Conservation (phyloP, 2,329 filamentous ascomycete species). For the Delphinella strobiligena region DNA sequence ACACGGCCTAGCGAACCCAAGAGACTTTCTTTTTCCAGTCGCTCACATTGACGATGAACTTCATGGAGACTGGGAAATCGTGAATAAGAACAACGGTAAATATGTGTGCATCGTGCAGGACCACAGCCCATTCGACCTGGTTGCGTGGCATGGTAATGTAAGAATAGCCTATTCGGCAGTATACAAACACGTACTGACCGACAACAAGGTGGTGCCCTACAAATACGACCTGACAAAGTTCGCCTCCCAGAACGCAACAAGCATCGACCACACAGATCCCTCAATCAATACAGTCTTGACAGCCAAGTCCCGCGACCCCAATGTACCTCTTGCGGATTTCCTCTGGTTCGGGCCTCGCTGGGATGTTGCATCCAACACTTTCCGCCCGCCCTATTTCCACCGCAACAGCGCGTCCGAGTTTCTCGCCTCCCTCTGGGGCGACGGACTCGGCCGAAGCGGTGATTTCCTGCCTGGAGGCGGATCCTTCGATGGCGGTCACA, state of each 20-base stretch:
- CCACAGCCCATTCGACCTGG: slow-evolving; percentile 31
- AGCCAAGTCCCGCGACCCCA: slow-evolving; percentile 24
- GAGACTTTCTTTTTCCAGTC: slow-evolving; percentile 26
- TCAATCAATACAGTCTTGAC: slow-evolving; percentile 27
- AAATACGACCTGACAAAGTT: slow-evolving; percentile 43
- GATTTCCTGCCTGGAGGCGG: slow-evolving; percentile 30
- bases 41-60: slow-evolving; percentile 26
- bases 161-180: slow-evolving; percentile 37
- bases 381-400: slow-evolving; percentile 27
- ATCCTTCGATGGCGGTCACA: slow-evolving; percentile 25
- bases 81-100: slow-evolving; percentile 25
- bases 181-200: slow-evolving; percentile 2
- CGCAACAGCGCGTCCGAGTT: slow-evolving; percentile 27
- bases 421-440: slow-evolving; percentile 24
- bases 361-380: slow-evolving; percentile 27
- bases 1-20: slow-evolving; percentile 27
- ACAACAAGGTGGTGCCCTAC: too few species aligned
- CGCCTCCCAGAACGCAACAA: slow-evolving; percentile 25
- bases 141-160: slow-evolving; percentile 29
- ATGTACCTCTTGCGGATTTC: slow-evolving; percentile 25
- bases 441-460: slow-evolving; percentile 27
- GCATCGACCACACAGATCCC: slow-evolving; percentile 27
- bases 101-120: slow-evolving; percentile 24
- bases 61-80: slow-evolving; percentile 22
- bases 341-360: slow-evolving; percentile 27